phyloP scores from a whole-genome alignment of 257 asterid species.

The Ocimum tenuiflorum region DNA sequence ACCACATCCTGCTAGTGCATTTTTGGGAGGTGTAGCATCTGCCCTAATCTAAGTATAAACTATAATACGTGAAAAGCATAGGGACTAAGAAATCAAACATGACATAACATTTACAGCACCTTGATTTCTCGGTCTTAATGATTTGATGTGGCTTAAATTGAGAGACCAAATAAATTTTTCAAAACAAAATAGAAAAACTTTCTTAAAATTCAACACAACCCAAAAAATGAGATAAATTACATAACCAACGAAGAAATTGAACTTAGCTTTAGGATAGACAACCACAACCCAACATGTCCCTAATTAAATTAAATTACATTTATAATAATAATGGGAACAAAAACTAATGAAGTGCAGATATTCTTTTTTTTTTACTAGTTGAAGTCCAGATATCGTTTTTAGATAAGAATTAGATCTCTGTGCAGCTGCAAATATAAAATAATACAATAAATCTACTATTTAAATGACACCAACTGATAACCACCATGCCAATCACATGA shows the following conservation, averaged over 20 bases:
- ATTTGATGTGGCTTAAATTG: background rate
- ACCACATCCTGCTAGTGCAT: background rate
- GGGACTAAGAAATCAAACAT: too few species aligned
- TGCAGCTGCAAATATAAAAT: background rate
- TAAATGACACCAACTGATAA: background rate
- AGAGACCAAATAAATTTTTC: background rate
- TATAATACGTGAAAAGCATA: too few species aligned
- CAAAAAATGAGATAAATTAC: background rate
- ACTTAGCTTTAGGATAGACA: background rate
- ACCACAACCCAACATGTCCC: background rate
- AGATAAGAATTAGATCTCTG: background rate
- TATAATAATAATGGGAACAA: background rate
- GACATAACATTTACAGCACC: background rate
- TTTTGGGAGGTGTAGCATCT: background rate
- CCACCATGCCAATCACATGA: conserved; percentile 9
- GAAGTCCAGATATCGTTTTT: background rate
- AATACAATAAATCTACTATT: background rate
- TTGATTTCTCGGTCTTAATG: background rate
- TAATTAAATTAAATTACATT: background rate
- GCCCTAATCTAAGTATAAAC: background rate
- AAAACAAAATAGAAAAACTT: background rate
- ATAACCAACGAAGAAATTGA: background rate
- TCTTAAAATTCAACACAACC: background rate
- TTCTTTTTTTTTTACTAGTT: too few species aligned
- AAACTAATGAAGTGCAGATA: too few species aligned